phyloP scores from a whole-genome alignment of 768 basidiomycete species.

The Boletellus ananas region DNA sequence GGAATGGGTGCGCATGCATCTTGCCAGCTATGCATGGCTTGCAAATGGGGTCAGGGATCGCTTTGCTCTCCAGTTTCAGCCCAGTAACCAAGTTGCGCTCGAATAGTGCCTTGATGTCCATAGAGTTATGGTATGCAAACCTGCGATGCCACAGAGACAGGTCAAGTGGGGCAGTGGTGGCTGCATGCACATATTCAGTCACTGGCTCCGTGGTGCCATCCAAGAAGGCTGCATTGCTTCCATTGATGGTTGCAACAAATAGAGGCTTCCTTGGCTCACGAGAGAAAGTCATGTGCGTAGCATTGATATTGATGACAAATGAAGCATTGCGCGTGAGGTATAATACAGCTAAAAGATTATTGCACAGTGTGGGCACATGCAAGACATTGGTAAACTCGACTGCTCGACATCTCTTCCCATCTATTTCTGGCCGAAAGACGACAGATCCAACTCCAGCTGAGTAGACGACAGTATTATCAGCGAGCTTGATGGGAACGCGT shows the following conservation, averaged over 20 bases:
- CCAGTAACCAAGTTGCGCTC: constrained; percentile 15
- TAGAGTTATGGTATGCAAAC: constrained; percentile 16
- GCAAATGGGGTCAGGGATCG: neutral
- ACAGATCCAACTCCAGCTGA: too few species aligned
- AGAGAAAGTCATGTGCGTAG: neutral
- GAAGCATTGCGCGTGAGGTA: too few species aligned
- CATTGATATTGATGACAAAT: too few species aligned
- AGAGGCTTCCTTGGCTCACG: neutral
- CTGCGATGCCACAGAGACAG: constrained; percentile 23
- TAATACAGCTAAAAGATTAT: too few species aligned
- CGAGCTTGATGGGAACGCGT: too few species aligned
- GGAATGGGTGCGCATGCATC: neutral
- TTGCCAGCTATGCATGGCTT: constrained; percentile 19
- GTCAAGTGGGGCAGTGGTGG: constrained; percentile 6
- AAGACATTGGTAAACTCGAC: too few species aligned
- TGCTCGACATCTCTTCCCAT: too few species aligned
- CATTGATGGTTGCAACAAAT: constrained; percentile 7
- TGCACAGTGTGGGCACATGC: too few species aligned
- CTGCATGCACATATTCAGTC: neutral
- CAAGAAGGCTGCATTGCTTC: constrained; percentile 17
- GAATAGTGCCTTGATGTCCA: neutral
- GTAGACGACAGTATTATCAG: too few species aligned
- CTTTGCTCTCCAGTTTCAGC: neutral
- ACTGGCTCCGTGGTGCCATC: constrained; percentile 12
- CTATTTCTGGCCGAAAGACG: too few species aligned